Base-by-base conservation (phyloP, 768 basidiomycete genomes). In the Boletus vinaceobasis region DNA sequence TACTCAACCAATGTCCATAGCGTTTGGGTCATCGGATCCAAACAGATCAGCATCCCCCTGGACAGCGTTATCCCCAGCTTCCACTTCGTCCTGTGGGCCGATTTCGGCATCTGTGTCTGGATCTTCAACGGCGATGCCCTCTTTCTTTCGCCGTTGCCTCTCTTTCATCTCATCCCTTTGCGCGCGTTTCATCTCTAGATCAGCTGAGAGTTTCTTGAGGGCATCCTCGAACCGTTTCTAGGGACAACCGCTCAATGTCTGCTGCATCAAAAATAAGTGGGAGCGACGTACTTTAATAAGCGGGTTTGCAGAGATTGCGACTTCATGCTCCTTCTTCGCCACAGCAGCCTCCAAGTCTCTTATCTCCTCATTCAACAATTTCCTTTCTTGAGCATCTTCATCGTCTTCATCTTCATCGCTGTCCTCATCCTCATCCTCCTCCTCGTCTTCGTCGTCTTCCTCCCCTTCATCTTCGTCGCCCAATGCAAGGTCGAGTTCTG, bases 171-270 rank as follows among this genome's bases (percentile, higher is more conserved):
- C 88, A 60, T 93, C 90, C 52, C 87, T 79, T 66, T 93, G 91
- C 1, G 80, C 80, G 10, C 80, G 73, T 67, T 94, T 95, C 81
- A 86, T 85, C 60, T 95, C 93, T 31, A 95, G 75, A 66, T 97
- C 93, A 35, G 84, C 82, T 11, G 85, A 81, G 45, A 97, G 77
- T 71, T 96, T 97, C 76, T 86, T 90, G 64, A 95, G 71, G 17
- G 90, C 88, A 67, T 96, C 94, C 68, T 95, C 92, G 71, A 96
- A 95, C 35, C 93, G 93, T 82, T 88, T 88, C 88, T 94, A 63
- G 19, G 48, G 55, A 55, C 27, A 11, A 31, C 23, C 36, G 33
- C 2, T 63, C 13, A 57, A 17, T 36, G 8, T 48, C 19, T 19
- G 15, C 8, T 7, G 21, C n/a, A 17, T 31, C 36, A 10, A 7